phyloP scores from a whole-genome alignment of 352 stramenopile genomes.

The Aphanomyces euteiches region DNA sequence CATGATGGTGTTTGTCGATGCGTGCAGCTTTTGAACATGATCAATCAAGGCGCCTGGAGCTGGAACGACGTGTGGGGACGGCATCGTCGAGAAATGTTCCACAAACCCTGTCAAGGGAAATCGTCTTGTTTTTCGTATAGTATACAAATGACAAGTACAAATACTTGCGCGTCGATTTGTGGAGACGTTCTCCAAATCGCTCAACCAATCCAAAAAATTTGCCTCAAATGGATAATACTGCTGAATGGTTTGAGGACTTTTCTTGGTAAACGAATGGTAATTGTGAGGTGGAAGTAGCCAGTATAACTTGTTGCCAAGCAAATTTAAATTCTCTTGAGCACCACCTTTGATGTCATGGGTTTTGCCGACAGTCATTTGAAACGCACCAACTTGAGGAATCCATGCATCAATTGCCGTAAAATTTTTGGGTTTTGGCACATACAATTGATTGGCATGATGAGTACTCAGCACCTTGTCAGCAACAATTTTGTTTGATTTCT shows the following conservation, averaged over 20 bases:
- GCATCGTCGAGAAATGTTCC: too few relatives aligned
- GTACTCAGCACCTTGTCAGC: not conserved
- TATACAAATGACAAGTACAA: too few relatives aligned
- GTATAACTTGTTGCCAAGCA: slow-evolving; percentile 40
- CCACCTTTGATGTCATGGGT: slow-evolving; percentile 34
- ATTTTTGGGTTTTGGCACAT: slow-evolving; percentile 36
- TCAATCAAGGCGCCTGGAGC: too few relatives aligned
- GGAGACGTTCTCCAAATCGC: too few relatives aligned
- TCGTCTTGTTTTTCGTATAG: too few relatives aligned
- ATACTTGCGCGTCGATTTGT: too few relatives aligned
- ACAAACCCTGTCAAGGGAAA: too few relatives aligned
- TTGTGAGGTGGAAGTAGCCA: slow-evolving; percentile 41
- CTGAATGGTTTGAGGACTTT: slow-evolving; percentile 35
- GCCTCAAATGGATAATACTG: too few relatives aligned
- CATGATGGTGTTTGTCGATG: too few relatives aligned
- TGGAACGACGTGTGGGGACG: too few relatives aligned
- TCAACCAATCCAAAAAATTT: too few relatives aligned
- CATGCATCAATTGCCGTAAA: slow-evolving; percentile 38
- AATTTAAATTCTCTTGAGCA: slow-evolving; percentile 34
- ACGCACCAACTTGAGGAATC: slow-evolving; percentile 37
- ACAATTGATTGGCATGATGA: slow-evolving; percentile 35
- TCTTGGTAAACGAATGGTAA: slow-evolving; percentile 39
- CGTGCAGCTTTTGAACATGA: too few relatives aligned
- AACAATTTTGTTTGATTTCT: not conserved
- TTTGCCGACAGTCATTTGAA: slow-evolving; percentile 38